Percentiles rank a stretch among this genome's conserved stretches.
These are phyloP conservation scores for Candida maris DNA, from an alignment of 805 yeast species.

Conservation along the genomic window DNA sequence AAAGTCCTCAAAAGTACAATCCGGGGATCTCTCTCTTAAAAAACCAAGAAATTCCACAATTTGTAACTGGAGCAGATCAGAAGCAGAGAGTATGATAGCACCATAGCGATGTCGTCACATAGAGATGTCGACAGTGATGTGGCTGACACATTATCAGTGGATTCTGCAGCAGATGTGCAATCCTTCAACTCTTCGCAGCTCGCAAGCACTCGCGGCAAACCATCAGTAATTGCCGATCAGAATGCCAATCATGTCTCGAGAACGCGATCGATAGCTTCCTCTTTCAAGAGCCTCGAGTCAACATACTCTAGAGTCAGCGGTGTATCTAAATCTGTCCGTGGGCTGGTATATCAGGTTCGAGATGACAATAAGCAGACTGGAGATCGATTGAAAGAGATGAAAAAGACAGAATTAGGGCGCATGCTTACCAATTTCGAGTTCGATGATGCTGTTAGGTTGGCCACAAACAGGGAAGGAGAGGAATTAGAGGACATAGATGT, in stretches of 20 bases:
- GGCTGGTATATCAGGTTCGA: slow-evolving; percentile 11
- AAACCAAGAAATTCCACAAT: too few species aligned
- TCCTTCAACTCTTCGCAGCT: too few species aligned
- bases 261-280: not conserved
- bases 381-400: slow-evolving; percentile 5
- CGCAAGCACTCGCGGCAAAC: too few species aligned
- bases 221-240: too few species aligned
- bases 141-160: too few species aligned
- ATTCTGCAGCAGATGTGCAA: too few species aligned
- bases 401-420: slow-evolving; percentile 16
- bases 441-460: slow-evolving; percentile 22
- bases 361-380: slow-evolving; percentile 22
- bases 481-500: slow-evolving; percentile 3
- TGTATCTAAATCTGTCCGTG: slow-evolving; percentile 4
- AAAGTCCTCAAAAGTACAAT: too few species aligned
- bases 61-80: too few species aligned
- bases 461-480: slow-evolving; percentile 4
- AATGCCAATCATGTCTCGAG: not conserved
- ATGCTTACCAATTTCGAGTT: slow-evolving; percentile 20
- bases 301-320: not conserved
- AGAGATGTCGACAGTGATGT: too few species aligned
- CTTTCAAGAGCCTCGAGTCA: not conserved
- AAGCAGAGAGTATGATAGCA: too few species aligned
- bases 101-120: too few species aligned
- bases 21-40: too few species aligned